Percentiles rank a stretch among this genome's conserved stretches.
phyloP scores from a whole-genome alignment of 2,329 filamentous ascomycete species.

The Remersonia thermophila region DNA sequence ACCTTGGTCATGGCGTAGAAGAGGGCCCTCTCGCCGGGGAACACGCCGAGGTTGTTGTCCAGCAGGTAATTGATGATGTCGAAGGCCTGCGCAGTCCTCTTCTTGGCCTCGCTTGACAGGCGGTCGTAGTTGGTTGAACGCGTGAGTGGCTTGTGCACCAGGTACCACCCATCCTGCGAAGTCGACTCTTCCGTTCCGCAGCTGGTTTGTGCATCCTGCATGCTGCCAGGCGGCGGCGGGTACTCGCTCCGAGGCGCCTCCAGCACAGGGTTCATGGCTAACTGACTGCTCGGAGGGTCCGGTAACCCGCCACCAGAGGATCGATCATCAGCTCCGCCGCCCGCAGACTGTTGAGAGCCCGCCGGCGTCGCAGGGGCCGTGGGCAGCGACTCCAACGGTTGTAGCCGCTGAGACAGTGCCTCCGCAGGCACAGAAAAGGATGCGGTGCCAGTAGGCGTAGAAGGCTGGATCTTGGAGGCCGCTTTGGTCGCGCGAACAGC shows the following conservation, averaged over 20 bases:
- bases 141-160: slow-evolving; percentile 13
- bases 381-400: background rate
- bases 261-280: no score
- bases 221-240: slow-evolving; percentile 1
- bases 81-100: slow-evolving; percentile 22
- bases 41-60: slow-evolving; percentile 31
- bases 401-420: no score
- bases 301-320: no score
- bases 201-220: background rate
- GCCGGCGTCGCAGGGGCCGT: slow-evolving; percentile 3
- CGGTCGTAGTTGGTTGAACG: slow-evolving; percentile 13
- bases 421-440: no score
- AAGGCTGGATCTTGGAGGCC: background rate
- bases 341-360: background rate
- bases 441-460: background rate
- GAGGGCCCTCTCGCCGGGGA: slow-evolving; percentile 38
- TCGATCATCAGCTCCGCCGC: background rate
- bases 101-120: slow-evolving; percentile 16
- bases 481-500: no score
- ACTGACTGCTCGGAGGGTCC: no score
- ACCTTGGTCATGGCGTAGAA: slow-evolving; percentile 33
- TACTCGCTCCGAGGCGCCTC: slow-evolving; percentile 1
- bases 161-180: background rate
- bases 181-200: no score
- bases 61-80: slow-evolving; percentile 32